Conservation (phyloP, 179 eudicot genomes). For the Amaranthus tricolor region DNA sequence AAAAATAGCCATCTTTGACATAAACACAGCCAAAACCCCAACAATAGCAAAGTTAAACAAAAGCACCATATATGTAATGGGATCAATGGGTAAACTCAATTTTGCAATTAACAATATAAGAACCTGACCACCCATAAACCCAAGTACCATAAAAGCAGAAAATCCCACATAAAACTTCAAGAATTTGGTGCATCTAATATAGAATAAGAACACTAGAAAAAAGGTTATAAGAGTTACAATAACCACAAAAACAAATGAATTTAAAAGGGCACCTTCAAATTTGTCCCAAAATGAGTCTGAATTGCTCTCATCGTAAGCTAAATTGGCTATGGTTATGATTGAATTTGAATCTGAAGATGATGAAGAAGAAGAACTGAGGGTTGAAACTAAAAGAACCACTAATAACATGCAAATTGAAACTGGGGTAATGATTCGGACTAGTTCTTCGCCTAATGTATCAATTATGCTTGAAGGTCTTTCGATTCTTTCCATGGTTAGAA, state of each 20-base stretch:
- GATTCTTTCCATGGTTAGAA: constrained; percentile 44
- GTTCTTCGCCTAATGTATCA: constrained; percentile 79
- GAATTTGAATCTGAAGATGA: constrained; percentile 40
- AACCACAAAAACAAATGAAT: constrained; percentile 73
- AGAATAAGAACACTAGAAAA: constrained; percentile 70
- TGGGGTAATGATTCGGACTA: constrained; percentile 74
- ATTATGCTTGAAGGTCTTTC: constrained; percentile 56
- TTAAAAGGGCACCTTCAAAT: constrained; percentile 82
- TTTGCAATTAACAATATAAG: constrained; percentile 43
- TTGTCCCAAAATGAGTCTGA: constrained; percentile 83
- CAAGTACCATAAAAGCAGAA: constrained; percentile 74
- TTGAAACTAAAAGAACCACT: constrained; percentile 68
- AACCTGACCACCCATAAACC: constrained; percentile 85
- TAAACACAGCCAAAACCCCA: constrained; percentile 79
- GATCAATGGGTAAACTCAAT: constrained; percentile 54
- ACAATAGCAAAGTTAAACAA: constrained; percentile 70
- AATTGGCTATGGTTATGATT: constrained; percentile 62
- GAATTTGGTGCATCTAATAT: constrained; percentile 72
- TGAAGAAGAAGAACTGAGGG: constrained; percentile 35
- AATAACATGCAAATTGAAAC: constrained; percentile 84
- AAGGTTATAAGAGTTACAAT: constrained; percentile 73
- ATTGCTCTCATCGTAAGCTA: constrained; percentile 65
- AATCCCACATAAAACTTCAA: constrained; percentile 91
- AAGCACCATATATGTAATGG: constrained; percentile 48
- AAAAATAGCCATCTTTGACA: constrained; percentile 67